phyloP scores from a whole-genome alignment of 2,329 filamentous ascomycete genomes.

The Ophiostoma triangulosporum region DNA sequence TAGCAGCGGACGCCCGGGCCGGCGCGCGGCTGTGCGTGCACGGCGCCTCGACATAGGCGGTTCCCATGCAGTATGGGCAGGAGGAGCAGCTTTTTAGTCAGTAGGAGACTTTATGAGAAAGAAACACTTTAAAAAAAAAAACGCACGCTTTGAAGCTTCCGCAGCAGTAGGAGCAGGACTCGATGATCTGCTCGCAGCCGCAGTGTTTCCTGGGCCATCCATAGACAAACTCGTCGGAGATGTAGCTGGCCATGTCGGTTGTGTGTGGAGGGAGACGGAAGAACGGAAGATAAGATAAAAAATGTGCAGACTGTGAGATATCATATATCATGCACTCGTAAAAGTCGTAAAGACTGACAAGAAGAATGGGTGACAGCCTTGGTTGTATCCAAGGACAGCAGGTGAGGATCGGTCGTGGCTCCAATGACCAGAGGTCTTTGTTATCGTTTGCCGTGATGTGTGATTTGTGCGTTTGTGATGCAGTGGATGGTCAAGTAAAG shows the following conservation, averaged over 20 bases:
- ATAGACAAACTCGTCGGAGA: slow-evolving; percentile 11
- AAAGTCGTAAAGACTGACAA: neutral
- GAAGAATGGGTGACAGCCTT: neutral
- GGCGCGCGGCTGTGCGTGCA: slow-evolving; percentile 2
- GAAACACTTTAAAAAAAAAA: neutral
- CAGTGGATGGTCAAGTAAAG: neutral
- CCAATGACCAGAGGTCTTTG: neutral
- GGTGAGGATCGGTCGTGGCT: neutral
- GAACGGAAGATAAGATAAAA: neutral
- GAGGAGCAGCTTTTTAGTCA: slow-evolving; percentile 1
- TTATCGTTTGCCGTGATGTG: neutral
- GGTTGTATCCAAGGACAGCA: neutral
- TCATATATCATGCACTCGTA: too few species aligned
- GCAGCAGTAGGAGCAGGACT: slow-evolving; percentile 10
- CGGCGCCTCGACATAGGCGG: slow-evolving; percentile 8
- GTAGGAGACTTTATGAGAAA: neutral
- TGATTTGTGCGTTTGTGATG: neutral
- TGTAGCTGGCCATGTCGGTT: slow-evolving; percentile 1
- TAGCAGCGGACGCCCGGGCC: neutral
- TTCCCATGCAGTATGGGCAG: slow-evolving; percentile 9
- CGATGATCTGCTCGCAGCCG: slow-evolving; percentile 12
- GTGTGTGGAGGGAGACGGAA: neutral
- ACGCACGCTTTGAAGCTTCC: slow-evolving; percentile 13
- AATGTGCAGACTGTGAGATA: neutral
- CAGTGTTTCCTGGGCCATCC: slow-evolving; percentile 12